These are phyloP conservation scores for Chaetomium globosum DNA, from an alignment of 2,329 filamentous ascomycete genomes.

Conservation along the genomic window DNA sequence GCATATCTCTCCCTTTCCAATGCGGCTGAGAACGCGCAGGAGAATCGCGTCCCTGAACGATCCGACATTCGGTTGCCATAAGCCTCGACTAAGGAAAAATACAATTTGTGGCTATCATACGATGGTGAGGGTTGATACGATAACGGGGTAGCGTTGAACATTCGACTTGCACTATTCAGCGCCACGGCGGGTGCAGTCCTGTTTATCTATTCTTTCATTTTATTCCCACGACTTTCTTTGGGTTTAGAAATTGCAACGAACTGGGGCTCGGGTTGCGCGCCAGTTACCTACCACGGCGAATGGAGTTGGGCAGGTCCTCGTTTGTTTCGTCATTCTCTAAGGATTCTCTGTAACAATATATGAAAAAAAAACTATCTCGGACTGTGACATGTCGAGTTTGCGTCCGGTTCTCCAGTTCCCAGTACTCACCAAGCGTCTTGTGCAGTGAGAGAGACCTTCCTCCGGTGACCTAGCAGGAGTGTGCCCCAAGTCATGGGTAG, in stretches of 20 bases:
- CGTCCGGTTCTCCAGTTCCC: neutral
- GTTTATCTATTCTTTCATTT: neutral
- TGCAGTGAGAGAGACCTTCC: neutral
- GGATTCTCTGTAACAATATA: constrained; percentile 6
- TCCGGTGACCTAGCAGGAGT: neutral
- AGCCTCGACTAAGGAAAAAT: neutral
- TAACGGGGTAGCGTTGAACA: neutral
- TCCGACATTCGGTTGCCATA: constrained; percentile 45
- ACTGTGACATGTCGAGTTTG: neutral
- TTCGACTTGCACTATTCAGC: neutral
- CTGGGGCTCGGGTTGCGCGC: constrained; percentile 5
- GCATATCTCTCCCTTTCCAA: constrained; percentile 94
- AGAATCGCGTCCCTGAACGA: constrained; percentile 35
- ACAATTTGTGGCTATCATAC: neutral
- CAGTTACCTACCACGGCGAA: constrained; percentile 10
- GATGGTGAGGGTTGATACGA: neutral
- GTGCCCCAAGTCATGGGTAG: neutral
- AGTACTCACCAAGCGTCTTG: neutral
- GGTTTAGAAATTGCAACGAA: constrained; percentile 9
- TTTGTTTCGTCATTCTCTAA: neutral
- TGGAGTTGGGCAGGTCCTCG: constrained; percentile 14
- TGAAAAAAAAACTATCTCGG: neutral
- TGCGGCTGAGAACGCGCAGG: constrained; percentile 69
- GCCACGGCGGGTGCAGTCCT: neutral
- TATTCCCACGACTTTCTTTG: neutral